These are phyloP conservation scores for Curvularia sp. DNA, from an alignment of 2,329 filamentous ascomycete species.

Conservation along the genomic window DNA sequence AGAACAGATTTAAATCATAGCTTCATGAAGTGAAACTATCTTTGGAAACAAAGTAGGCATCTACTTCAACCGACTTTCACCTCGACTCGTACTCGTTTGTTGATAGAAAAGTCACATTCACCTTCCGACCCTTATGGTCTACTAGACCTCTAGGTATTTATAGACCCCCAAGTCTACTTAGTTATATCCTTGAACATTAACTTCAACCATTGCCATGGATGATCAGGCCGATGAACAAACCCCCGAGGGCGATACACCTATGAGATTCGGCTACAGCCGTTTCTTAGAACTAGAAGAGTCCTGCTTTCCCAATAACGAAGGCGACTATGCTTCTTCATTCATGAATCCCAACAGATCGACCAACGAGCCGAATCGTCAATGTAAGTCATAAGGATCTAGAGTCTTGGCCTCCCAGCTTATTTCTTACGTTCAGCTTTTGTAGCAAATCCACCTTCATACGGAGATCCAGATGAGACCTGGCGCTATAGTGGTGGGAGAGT, in stretches of 20 bases:
- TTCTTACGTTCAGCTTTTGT: neutral
- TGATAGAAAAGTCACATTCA: neutral
- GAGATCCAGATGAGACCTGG: constrained; percentile 1
- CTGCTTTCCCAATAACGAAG: constrained; percentile 8
- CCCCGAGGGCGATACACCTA: neutral
- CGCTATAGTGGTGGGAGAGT: constrained; percentile 3
- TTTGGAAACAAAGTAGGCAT: neutral
- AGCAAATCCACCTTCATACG: too few relatives aligned
- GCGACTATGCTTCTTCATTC: constrained; percentile 9
- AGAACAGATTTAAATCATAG: too few relatives aligned
- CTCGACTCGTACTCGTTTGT: neutral
- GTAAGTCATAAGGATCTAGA: neutral
- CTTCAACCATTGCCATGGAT: neutral
- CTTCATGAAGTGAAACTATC: neutral
- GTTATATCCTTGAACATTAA: neutral
- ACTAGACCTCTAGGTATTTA: neutral
- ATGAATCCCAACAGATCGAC: constrained; percentile 2
- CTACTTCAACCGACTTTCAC: neutral
- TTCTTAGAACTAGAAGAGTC: constrained; percentile 9
- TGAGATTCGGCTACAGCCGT: neutral
- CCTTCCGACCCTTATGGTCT: neutral
- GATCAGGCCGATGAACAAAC: neutral
- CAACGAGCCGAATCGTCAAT: neutral
- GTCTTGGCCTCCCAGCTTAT: neutral
- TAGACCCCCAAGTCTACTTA: too few relatives aligned